phyloP scores from a whole-genome alignment of 192 early-diverging fungal genomes.

The Coemansia sp. region DNA sequence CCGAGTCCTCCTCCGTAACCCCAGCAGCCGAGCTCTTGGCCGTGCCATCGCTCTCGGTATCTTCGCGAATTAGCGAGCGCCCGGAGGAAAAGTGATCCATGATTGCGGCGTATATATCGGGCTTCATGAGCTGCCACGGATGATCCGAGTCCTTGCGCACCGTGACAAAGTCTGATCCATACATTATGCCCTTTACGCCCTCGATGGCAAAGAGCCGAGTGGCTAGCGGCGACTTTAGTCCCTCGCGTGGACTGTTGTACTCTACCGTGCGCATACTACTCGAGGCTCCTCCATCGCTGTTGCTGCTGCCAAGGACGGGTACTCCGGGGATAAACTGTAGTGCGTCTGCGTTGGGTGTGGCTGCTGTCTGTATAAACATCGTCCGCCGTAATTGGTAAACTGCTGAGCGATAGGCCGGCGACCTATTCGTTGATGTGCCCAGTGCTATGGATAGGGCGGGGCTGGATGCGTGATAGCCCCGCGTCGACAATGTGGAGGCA shows the following conservation, averaged over 20 bases:
- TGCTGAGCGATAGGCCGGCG: not conserved
- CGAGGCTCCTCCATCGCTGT: not conserved
- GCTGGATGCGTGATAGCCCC: not conserved
- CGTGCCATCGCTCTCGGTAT: constrained; percentile 21
- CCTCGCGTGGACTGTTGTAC: constrained; percentile 75
- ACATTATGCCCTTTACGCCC: constrained; percentile 87
- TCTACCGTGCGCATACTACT: constrained; percentile 68
- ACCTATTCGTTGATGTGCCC: not conserved
- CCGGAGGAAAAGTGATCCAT: constrained; percentile 93
- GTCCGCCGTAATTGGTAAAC: constrained; percentile 35
- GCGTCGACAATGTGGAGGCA: not conserved
- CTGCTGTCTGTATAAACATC: constrained; percentile 88
- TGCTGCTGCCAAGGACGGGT: constrained; percentile 61
- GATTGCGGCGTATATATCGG: constrained; percentile 92
- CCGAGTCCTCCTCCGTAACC: constrained; percentile 71
- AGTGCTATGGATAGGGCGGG: not conserved
- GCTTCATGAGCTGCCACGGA: constrained; percentile 98
- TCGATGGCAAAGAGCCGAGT: constrained; percentile 89
- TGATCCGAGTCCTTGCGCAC: constrained; percentile 84
- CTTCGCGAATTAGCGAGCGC: constrained; percentile 67
- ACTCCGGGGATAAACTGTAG: constrained; percentile 97
- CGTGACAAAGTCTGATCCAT: constrained; percentile 92
- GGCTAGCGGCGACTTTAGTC: constrained; percentile 84
- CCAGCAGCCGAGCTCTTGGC: constrained; percentile 7
- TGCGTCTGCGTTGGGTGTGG: constrained; percentile 92